Conservation (phyloP, 2,329 filamentous ascomycete genomes). For the Nannizziopsis barbatae region DNA sequence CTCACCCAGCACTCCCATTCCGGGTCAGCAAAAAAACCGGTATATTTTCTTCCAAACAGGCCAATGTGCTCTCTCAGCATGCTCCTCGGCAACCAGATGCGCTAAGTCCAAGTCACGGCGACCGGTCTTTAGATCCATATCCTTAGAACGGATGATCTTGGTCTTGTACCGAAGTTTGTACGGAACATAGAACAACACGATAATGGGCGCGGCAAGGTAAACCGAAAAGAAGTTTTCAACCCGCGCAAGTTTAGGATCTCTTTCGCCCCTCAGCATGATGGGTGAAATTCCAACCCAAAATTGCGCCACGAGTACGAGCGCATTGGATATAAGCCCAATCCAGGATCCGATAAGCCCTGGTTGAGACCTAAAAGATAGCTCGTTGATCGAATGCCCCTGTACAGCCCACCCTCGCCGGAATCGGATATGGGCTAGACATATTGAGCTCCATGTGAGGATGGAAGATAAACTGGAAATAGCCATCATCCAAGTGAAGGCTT, state of each 20-base stretch:
- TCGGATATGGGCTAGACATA: conserved; percentile 39
- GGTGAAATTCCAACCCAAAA: conserved; percentile 60
- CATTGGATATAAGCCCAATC: conserved; percentile 48
- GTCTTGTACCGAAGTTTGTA: conserved; percentile 21
- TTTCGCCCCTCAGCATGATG: conserved; percentile 52
- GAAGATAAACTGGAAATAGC: conserved; percentile 46
- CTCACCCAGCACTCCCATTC: not conserved
- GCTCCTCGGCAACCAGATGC: conserved; percentile 66
- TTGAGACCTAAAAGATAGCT: conserved; percentile 35
- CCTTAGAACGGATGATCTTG: conserved; percentile 14
- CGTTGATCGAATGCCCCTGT: conserved; percentile 28
- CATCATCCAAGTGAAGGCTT: conserved; percentile 59
- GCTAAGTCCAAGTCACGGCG: conserved; percentile 40
- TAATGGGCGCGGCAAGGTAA: conserved; percentile 34
- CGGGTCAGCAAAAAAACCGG: conserved; percentile 55
- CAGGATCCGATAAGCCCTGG: conserved; percentile 50
- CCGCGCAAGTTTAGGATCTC: conserved; percentile 23
- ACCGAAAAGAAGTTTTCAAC: conserved; percentile 43
- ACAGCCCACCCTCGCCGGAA: conserved; percentile 34
- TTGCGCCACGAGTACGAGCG: conserved; percentile 64
- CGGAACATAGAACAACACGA: conserved; percentile 28
- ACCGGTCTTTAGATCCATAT: conserved; percentile 21
- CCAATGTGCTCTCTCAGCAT: conserved; percentile 60
- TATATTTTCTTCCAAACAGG: conserved; percentile 67
- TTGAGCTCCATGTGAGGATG: conserved; percentile 46